A percentile compares a stretch with the other conserved stretches of the same genome.
These are phyloP conservation scores for Epicoccum sorghinum DNA, from an alignment of 2,329 filamentous ascomycete species.

Conservation along the genomic window DNA sequence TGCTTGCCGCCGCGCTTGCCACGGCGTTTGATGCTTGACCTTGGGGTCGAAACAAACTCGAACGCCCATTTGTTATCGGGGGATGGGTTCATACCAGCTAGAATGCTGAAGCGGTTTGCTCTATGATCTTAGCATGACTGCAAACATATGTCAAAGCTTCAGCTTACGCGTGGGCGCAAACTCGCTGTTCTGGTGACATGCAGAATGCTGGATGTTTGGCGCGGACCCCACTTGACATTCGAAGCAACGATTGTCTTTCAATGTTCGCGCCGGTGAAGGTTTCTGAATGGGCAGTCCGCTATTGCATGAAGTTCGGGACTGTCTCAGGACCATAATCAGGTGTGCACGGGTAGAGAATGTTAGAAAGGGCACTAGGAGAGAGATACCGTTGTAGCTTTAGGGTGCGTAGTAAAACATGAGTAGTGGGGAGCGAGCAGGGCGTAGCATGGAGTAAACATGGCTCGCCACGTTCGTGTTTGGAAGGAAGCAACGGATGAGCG, in stretches of 20 bases:
- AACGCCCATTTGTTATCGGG: constrained; percentile 28
- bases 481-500: constrained; percentile 1
- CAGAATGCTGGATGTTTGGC: constrained; percentile 8
- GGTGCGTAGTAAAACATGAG: constrained; percentile 4
- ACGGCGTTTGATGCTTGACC: constrained; percentile 15
- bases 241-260: constrained; percentile 18
- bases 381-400: constrained; percentile 12
- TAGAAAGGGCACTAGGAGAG: constrained; percentile 12
- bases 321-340: constrained; percentile 25
- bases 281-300: constrained; percentile 14
- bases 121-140: not conserved
- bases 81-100: constrained; percentile 29
- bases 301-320: constrained; percentile 16
- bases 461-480: not conserved
- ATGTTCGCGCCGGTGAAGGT: constrained; percentile 8
- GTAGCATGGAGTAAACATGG: constrained; percentile 6
- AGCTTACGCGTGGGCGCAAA: constrained; percentile 32
- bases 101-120: constrained; percentile 41
- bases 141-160: no score
- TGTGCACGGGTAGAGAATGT: constrained; percentile 15
- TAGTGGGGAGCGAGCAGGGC: not conserved
- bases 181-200: constrained; percentile 24
- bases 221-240: constrained; percentile 17
- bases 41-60: constrained; percentile 23
- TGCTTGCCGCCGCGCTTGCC: constrained; percentile 30